Conservation (phyloP, 23 red algal species). For the Porphyridium purpureum region DNA sequence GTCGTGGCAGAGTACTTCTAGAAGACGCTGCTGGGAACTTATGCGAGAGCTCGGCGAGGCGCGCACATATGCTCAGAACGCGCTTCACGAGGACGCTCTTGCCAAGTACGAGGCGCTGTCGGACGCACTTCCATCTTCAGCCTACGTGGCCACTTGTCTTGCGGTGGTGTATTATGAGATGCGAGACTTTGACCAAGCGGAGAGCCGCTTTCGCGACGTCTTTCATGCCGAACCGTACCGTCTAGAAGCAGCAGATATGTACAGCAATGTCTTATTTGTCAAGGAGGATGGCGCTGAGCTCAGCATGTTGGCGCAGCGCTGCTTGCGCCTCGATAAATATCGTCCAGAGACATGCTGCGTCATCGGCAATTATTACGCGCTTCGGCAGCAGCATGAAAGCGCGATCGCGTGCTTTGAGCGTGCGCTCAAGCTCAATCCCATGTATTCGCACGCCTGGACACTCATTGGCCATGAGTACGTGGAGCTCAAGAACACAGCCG, state of each 20-base stretch:
- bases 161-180: conserved; percentile 55
- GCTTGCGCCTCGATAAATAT: conserved; percentile 70
- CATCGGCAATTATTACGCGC: conserved; percentile 90
- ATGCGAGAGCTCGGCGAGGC: neutral
- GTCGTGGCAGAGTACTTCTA: conserved; percentile 22
- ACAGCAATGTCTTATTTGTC: conserved; percentile 90
- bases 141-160: conserved; percentile 19
- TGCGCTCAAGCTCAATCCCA: conserved; percentile 74
- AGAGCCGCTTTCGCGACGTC: conserved; percentile 31
- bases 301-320: conserved; percentile 59
- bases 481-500: conserved; percentile 89
- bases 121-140: conserved; percentile 16
- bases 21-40: conserved; percentile 12
- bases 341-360: conserved; percentile 87
- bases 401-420: conserved; percentile 79
- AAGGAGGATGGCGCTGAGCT: conserved; percentile 64
- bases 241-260: conserved; percentile 75
- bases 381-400: conserved; percentile 82
- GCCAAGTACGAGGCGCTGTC: conserved; percentile 20
- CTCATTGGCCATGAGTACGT: conserved; percentile 98
- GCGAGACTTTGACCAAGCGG: conserved; percentile 74
- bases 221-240: conserved; percentile 25
- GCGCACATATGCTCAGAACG: conserved; percentile 14
- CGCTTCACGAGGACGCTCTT: conserved; percentile 23
- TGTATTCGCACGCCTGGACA: conserved; percentile 79